Conservation (phyloP, 805 yeast species). For the Candida qinlingensis region DNA sequence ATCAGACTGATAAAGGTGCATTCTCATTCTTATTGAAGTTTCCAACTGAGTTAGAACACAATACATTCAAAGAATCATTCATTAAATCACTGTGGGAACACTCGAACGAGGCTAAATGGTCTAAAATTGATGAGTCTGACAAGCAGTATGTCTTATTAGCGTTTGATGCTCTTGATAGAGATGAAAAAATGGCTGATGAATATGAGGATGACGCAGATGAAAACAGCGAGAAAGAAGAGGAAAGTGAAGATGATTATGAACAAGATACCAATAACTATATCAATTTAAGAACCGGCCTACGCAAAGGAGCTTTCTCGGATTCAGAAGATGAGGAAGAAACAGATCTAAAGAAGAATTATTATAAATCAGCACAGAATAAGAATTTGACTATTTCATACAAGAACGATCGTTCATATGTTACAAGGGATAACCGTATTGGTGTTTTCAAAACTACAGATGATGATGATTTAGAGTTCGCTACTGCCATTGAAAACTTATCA, state of each 20-base stretch:
- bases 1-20: slow-evolving; percentile 30
- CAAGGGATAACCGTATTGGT: slow-evolving; percentile 75
- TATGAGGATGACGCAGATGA: slow-evolving; percentile 14
- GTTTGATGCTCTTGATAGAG: slow-evolving; percentile 37
- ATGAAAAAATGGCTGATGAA: slow-evolving; percentile 28
- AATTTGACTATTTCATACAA: slow-evolving; percentile 66
- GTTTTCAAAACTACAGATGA: slow-evolving; percentile 62
- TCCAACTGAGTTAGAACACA: slow-evolving; percentile 30
- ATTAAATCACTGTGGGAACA: slow-evolving; percentile 58
- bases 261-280: slow-evolving; percentile 26
- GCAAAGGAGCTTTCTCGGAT: slow-evolving; percentile 23
- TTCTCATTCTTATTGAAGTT: slow-evolving; percentile 66
- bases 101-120: slow-evolving; percentile 47
- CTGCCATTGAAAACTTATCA: slow-evolving; percentile 60
- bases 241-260: slow-evolving; percentile 30
- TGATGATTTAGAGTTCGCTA: slow-evolving; percentile 49
- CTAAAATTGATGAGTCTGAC: slow-evolving; percentile 36
- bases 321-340: slow-evolving; percentile 36
- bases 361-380: slow-evolving; percentile 44
- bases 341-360: slow-evolving; percentile 20
- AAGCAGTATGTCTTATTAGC: slow-evolving; percentile 54
- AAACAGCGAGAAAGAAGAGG: slow-evolving; percentile 25
- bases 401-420: slow-evolving; percentile 71
- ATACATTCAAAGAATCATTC: slow-evolving; percentile 47
- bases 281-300: slow-evolving; percentile 19